Conservation (phyloP, 1,284 basidiomycete genomes). For the Erythrobasidium hasegawianum region DNA sequence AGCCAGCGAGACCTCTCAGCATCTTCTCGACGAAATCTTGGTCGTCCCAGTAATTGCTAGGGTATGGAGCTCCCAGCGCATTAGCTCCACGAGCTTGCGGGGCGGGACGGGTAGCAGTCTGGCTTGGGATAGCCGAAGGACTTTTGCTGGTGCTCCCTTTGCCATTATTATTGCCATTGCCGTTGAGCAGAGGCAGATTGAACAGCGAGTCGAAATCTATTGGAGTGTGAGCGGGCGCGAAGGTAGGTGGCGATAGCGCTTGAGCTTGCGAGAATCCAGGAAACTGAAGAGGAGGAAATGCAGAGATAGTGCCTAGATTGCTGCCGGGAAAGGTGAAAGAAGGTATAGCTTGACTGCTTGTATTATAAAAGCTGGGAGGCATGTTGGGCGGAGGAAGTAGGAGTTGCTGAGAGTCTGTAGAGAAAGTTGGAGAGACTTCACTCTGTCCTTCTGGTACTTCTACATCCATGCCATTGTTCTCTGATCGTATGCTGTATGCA, state of each 20-base stretch:
- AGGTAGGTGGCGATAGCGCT: neutral
- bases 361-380: too few relatives aligned
- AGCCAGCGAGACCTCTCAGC: slow-evolving; percentile 7
- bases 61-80: slow-evolving; percentile 6
- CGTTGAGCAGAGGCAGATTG: neutral
- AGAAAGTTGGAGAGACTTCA: neutral
- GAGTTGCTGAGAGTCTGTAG: neutral
- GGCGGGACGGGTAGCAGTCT: neutral
- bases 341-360: too few relatives aligned
- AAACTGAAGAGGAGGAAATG: slow-evolving; percentile 10
- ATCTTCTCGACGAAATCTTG: slow-evolving; percentile 16
- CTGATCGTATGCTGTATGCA: neutral
- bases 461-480: slow-evolving; percentile 2
- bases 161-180: slow-evolving; percentile 4
- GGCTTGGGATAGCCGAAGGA: neutral
- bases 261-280: neutral
- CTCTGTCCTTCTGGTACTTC: neutral
- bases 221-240: slow-evolving; percentile 5
- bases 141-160: neutral
- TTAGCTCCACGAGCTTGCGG: neutral
- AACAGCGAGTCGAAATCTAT: slow-evolving; percentile 27
- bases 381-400: neutral
- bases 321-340: too few relatives aligned
- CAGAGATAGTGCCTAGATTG: neutral
- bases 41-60: slow-evolving; percentile 21